Evolutionary conservation across 208 protist genomes (phyloP).

Genomic region (Leptomonas pyrrhocoris): DNA sequence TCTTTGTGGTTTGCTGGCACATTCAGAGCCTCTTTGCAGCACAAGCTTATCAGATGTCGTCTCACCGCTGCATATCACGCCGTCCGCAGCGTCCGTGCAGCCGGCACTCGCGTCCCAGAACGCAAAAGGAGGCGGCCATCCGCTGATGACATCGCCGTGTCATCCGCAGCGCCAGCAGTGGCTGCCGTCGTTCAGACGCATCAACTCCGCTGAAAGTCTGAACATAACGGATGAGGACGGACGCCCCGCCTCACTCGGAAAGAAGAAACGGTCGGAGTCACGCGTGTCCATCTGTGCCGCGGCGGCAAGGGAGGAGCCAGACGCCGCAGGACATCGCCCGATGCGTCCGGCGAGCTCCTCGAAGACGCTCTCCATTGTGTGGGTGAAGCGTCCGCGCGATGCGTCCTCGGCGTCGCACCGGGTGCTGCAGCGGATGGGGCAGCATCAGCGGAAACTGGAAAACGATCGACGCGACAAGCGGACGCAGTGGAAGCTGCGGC

Average conservation of each 20-base stretch:
- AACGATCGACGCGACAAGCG: not conserved
- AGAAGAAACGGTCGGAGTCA: not conserved
- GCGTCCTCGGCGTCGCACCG: slow-evolving; percentile 4
- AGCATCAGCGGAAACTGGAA: not conserved
- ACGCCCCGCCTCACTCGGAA: not conserved
- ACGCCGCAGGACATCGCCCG: not conserved
- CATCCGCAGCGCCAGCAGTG: not conserved
- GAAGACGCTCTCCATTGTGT: slow-evolving; percentile 9
- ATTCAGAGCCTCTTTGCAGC: too few species aligned
- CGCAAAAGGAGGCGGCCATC: not conserved
- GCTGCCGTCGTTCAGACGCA: not conserved
- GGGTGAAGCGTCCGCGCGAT: not conserved
- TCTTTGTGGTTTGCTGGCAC: not conserved
- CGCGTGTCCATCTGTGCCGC: not conserved
- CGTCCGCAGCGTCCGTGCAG: not conserved
- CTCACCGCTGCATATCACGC: not conserved
- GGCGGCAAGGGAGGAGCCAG: not conserved
- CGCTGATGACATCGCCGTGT: too few species aligned
- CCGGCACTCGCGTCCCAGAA: not conserved
- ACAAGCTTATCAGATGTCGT: not conserved
- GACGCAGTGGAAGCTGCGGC: too few species aligned
- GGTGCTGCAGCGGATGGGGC: not conserved
- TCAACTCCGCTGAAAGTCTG: not conserved
- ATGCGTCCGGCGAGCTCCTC: not conserved
- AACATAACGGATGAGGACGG: not conserved